These are phyloP conservation scores for Schizopora paradoxa DNA, from an alignment of 1,284 basidiomycete genomes.

Conservation along the genomic window DNA sequence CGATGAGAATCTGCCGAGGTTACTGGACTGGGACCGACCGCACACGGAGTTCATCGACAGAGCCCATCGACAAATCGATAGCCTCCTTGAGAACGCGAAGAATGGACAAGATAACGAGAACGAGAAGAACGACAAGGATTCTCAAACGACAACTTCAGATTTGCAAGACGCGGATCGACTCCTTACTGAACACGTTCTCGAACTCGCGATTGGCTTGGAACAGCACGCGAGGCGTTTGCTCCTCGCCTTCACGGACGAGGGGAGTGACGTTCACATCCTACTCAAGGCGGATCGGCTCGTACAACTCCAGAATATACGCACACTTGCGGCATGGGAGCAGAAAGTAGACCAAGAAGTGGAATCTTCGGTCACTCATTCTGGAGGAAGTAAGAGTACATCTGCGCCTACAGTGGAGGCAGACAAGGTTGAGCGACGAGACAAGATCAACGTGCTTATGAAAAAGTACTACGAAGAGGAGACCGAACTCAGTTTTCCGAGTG, in stretches of 20 bases:
- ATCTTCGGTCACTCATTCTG: neutral
- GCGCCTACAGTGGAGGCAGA: neutral
- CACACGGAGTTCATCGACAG: slow-evolving; percentile 6
- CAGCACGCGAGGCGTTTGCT: slow-evolving; percentile 16
- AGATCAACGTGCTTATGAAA: slow-evolving; percentile 8
- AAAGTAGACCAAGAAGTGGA: neutral
- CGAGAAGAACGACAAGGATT: neutral
- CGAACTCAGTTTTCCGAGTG: slow-evolving; percentile 7
- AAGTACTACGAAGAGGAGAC: slow-evolving; percentile 15
- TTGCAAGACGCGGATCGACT: slow-evolving; percentile 11
- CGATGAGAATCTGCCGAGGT: slow-evolving; percentile 1
- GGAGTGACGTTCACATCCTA: slow-evolving; percentile 11
- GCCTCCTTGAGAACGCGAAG: neutral
- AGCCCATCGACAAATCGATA: slow-evolving; percentile 8
- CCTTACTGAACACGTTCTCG: slow-evolving; percentile 16
- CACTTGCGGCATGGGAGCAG: slow-evolving; percentile 10
- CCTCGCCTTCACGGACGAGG: slow-evolving; percentile 10
- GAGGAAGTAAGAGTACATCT: too few species aligned
- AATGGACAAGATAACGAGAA: neutral
- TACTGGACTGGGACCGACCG: neutral
- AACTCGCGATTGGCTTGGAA: slow-evolving; percentile 17
- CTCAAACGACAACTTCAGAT: neutral
- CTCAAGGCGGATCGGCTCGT: slow-evolving; percentile 18
- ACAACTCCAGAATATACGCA: slow-evolving; percentile 16
- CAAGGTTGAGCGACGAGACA: neutral